Base-by-base conservation (phyloP, 768 basidiomycete genomes). In the Lanmaoa rubissima region DNA sequence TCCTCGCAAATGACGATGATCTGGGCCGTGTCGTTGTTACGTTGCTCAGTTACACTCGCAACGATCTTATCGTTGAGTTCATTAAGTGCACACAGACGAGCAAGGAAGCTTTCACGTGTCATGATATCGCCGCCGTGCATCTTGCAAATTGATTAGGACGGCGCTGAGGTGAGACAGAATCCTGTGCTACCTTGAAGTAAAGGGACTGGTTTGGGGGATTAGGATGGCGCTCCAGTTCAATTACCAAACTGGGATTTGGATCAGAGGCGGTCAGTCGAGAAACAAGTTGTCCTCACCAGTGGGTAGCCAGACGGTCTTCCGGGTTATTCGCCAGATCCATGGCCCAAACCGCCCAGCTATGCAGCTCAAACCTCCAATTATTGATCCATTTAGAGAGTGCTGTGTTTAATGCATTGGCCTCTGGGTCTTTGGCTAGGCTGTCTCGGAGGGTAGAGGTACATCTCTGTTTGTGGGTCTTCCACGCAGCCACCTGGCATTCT, bases 251-350 rank as follows among this genome's bases (percentile, higher is more conserved):
- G 17, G 3, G 38, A 2, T 32, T n/a, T 24, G 48, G 36, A 53
- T 61, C 36, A 59, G 51, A 24, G 12, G 14, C 1, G 2, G 39
- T 8, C 14, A 19, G 13, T 42, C 28, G 26, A 32, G 12, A 28
- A 26, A 42, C 6, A 8, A 21, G 26, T 4, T 13, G 39, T n/a
- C 34, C 32, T 51, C 17, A 66, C 71, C 52, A 53, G 45, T 72
- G 63, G 17, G 61, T 70, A 16, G 65, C 66, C 38, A 71, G 65
- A 42, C 59, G 61, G 39, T 69, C 61, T 48, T 51, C 48, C 0
- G 71, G 62, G 46, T 61, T 40, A 28, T 72, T 71, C 7, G 71
- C 55, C 2, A 70, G 59, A 47, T 71, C 65, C 54, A 72, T 51
- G 21, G 67, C 69, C 54, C 60, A 55, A 31, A 63, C 2, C 1